Conservation (phyloP, 2,329 filamentous ascomycete species). For the Ophioceras dolichostomum region DNA sequence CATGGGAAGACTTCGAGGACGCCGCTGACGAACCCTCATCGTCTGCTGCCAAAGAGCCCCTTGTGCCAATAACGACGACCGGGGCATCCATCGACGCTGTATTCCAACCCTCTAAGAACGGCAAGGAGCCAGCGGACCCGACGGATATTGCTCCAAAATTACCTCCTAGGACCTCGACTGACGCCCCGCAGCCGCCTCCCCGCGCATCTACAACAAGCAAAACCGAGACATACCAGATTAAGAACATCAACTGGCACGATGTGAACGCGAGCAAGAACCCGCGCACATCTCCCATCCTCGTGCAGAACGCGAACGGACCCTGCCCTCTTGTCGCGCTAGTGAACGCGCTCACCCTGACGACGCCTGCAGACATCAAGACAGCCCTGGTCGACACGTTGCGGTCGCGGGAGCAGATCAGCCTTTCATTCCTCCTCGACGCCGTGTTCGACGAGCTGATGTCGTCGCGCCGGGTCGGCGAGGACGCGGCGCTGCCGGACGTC, state of each 20-base stretch:
- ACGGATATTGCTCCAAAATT: slow-evolving; percentile 20
- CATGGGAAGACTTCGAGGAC: slow-evolving; percentile 25
- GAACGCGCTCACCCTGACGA: slow-evolving; percentile 80
- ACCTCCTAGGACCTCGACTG: slow-evolving; percentile 9
- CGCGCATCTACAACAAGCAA: no score
- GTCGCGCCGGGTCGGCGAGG: neutral
- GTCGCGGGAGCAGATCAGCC: slow-evolving; percentile 74
- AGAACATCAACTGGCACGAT: slow-evolving; percentile 81
- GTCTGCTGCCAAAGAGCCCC: neutral
- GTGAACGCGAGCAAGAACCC: slow-evolving; percentile 43
- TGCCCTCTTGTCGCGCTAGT: slow-evolving; percentile 88
- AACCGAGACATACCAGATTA: slow-evolving; percentile 81
- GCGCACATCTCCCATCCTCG: slow-evolving; percentile 71
- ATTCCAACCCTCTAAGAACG: no score
- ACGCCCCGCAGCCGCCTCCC: no score
- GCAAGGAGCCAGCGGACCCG: no score
- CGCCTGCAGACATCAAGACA: slow-evolving; percentile 48
- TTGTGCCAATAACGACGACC: no score
- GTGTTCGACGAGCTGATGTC: slow-evolving; percentile 85
- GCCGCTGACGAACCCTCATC: slow-evolving; percentile 6
- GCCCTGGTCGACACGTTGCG: slow-evolving; percentile 66
- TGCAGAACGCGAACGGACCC: slow-evolving; percentile 89
- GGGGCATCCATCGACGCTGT: no score
- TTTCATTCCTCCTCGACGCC: slow-evolving; percentile 75
- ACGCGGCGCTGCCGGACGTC: slow-evolving; percentile 63